These are phyloP conservation scores for Psilocybe cubensis DNA, from an alignment of 768 basidiomycete species.

Conservation along the genomic window DNA sequence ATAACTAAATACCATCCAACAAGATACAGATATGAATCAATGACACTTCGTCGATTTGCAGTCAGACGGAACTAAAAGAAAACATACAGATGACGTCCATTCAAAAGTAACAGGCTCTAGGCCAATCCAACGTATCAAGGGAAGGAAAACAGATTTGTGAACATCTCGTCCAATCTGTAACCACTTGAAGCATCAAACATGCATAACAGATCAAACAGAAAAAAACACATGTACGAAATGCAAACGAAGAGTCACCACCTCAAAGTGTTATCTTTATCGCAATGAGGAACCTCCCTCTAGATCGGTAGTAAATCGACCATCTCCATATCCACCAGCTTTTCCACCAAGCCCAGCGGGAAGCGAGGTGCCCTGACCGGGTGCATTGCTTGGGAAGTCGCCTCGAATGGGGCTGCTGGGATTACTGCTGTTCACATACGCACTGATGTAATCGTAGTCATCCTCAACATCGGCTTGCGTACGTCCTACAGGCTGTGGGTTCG, in stretches of 20 bases:
- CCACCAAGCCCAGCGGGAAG: slow-evolving; percentile 8
- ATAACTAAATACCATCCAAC: neutral
- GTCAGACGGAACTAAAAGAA: no score
- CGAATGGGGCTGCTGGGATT: slow-evolving; percentile 22
- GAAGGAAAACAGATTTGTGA: neutral
- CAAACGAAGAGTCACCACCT: neutral
- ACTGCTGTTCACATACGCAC: slow-evolving; percentile 48
- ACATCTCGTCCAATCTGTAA: neutral
- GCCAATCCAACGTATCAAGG: no score
- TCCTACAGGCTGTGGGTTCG: slow-evolving; percentile 11
- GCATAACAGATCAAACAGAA: neutral
- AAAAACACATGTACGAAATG: neutral
- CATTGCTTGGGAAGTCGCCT: slow-evolving; percentile 17
- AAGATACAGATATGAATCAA: neutral
- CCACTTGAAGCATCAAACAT: neutral
- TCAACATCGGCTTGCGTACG: slow-evolving; percentile 21
- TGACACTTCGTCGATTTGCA: neutral
- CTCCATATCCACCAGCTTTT: slow-evolving; percentile 21
- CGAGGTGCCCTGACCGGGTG: slow-evolving; percentile 6
- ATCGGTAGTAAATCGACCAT: slow-evolving; percentile 18
- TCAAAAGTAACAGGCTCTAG: no score
- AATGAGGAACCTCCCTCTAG: neutral
- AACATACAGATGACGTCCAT: no score
- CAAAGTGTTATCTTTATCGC: neutral
- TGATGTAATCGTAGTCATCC: slow-evolving; percentile 62